Base-by-base conservation (phyloP, 495 filamentous ascomycete species). In the Penicillium subrubescens region DNA sequence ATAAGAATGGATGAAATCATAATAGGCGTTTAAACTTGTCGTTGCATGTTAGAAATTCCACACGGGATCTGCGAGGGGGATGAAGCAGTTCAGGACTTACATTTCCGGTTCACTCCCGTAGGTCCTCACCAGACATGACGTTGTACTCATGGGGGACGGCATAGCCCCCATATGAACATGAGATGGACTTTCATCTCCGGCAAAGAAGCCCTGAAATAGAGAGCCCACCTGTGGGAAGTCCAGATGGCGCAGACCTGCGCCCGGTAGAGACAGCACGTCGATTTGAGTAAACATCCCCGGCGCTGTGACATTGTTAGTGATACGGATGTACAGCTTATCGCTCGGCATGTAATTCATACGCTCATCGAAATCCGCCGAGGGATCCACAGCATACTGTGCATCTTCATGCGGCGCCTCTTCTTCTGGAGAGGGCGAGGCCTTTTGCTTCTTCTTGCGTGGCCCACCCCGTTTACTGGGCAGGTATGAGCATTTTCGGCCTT, bases 1-100 rank as follows among this genome's bases (percentile, higher is more conserved):
- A 69, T 84, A 87, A 19, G 74, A 69, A 71, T 88, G 85, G 46
- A 87, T 84, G 67, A 83, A 87, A 31, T 84, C 81, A 65, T 87
- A 88, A 67, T 87, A 87, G 27, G 84, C 86, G 57, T 84, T 83
- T 57, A 88, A 71, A 68, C 86, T 88, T 63, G 34, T 7, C 0
- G 5, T 14, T 41, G 15, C 25, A 25, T 14, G 75, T 72, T 74
- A 79, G 71, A 57, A 34, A 19, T 41, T 27, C 29, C 14, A 58
- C 11, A 10, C 1, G 5, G 56, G 41, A 15, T 19, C 37, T 21
- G 10, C 2, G 11, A 15, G 34, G 21, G 3, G 17, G 33, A 33
- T 37, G 33, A 2, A 37, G 5, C 43, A 3, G 58, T 17, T 19
- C 2, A 33, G 23, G 14, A 73, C 78, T 54, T 64, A 81, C 80